Percentiles rank a stretch among this genome's conserved stretches.
These are phyloP conservation scores for Trichosporon sp. DNA, from an alignment of 1,284 basidiomycete genomes.

Conservation along the genomic window DNA sequence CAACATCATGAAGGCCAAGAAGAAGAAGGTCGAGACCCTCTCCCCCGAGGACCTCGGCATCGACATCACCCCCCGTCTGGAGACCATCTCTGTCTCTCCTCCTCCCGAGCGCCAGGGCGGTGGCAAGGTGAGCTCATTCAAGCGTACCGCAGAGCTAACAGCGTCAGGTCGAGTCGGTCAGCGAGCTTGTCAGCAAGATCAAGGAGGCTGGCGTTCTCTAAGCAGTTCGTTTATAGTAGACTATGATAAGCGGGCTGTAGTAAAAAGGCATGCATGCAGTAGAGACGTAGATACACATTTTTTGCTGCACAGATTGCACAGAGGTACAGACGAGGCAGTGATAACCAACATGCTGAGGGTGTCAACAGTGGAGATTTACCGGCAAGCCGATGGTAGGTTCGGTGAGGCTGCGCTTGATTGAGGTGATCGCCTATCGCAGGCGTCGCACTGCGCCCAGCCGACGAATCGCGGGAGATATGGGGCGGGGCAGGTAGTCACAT, in stretches of 20 bases:
- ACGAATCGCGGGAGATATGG: neutral
- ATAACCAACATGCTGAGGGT: neutral
- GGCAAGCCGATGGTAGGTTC: neutral
- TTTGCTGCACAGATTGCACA: too few species aligned
- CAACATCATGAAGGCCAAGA: conserved; percentile 99
- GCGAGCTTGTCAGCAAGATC: conserved; percentile 83
- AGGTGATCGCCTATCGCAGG: neutral
- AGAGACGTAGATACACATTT: neutral
- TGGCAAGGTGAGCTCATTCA: conserved; percentile 62
- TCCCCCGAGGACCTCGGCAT: conserved; percentile 71
- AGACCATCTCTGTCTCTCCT: conserved; percentile 85
- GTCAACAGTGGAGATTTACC: neutral
- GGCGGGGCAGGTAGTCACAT: neutral
- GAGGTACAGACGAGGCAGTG: neutral
- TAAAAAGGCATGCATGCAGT: conserved; percentile 3
- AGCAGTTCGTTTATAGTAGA: conserved; percentile 10
- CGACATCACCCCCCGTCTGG: conserved; percentile 62
- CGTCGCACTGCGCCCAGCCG: neutral
- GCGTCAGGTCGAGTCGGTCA: conserved; percentile 69
- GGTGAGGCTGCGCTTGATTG: neutral
- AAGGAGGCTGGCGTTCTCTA: conserved; percentile 76
- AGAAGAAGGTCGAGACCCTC: conserved; percentile 89
- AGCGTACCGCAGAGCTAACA: neutral
- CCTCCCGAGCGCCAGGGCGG: conserved; percentile 89
- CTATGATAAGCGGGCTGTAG: neutral